Conservation (phyloP, 2,329 filamentous ascomycete species). For the Pseudogymnoascus sp. region DNA sequence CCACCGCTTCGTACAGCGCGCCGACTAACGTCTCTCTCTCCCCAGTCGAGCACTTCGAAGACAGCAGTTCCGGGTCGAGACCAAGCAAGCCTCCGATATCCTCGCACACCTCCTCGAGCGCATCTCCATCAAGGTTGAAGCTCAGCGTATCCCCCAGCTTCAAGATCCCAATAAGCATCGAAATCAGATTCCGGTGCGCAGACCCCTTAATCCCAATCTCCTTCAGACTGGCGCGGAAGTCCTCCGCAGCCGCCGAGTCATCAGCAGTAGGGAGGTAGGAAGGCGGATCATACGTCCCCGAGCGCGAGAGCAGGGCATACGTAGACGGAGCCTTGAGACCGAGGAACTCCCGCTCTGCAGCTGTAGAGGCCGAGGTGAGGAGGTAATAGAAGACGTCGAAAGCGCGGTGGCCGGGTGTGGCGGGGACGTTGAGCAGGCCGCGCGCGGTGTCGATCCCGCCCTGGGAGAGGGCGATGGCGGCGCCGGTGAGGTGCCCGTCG, state of each 20-base stretch:
- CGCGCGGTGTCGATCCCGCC: constrained; percentile 78
- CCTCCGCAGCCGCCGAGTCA: constrained; percentile 85
- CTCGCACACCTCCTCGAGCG: constrained; percentile 77
- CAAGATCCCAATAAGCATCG: constrained; percentile 73
- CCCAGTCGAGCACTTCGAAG: constrained; percentile 70
- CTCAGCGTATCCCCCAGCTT: constrained; percentile 89
- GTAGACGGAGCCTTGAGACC: constrained; percentile 67
- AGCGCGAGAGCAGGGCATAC: constrained; percentile 73
- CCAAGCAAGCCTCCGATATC: constrained; percentile 83
- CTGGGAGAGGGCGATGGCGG: constrained; percentile 70
- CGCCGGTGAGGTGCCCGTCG: constrained; percentile 66
- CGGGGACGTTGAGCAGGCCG: constrained; percentile 72
- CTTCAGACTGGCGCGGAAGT: constrained; percentile 80
- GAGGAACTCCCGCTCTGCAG: constrained; percentile 81
- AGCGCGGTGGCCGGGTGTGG: constrained; percentile 74
- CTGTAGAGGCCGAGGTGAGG: constrained; percentile 80
- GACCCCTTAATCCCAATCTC: constrained; percentile 90
- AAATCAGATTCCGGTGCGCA: constrained; percentile 73
- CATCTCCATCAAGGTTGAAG: constrained; percentile 75
- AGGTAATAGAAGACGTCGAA: constrained; percentile 99
- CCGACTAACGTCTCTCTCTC: constrained; percentile 77
- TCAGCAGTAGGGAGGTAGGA: constrained; percentile 87
- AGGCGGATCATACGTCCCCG: constrained; percentile 77
- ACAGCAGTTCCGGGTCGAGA: constrained; percentile 74
- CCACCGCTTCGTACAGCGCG: constrained; percentile 84